These are phyloP conservation scores for Leishmania gerbilli DNA, from an alignment of 208 protist genomes.

Conservation along the genomic window DNA sequence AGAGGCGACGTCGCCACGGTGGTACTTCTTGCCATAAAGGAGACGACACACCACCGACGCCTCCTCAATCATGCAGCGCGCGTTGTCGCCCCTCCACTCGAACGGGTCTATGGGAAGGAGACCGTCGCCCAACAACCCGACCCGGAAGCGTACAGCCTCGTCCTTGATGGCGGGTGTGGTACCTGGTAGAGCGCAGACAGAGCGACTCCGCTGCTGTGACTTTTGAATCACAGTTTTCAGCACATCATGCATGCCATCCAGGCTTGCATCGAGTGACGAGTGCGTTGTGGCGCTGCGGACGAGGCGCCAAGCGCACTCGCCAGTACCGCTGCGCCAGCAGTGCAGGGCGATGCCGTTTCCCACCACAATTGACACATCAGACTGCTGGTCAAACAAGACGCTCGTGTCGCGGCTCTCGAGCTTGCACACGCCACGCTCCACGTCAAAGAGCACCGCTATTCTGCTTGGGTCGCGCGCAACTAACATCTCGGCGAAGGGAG, in stretches of 20 bases:
- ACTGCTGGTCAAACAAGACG: slow-evolving; percentile 42
- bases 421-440: slow-evolving; percentile 44
- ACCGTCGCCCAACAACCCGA: slow-evolving; percentile 68
- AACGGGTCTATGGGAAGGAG: slow-evolving; percentile 84
- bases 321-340: slow-evolving; percentile 43
- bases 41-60: slow-evolving; percentile 66
- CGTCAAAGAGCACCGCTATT: slow-evolving; percentile 69
- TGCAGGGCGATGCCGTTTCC: slow-evolving; percentile 64
- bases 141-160: slow-evolving; percentile 37
- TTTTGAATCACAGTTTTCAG: slow-evolving; percentile 27
- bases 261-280: slow-evolving; percentile 8
- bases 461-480: slow-evolving; percentile 64
- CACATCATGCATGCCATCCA: slow-evolving; percentile 25
- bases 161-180: slow-evolving; percentile 77
- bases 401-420: slow-evolving; percentile 10
- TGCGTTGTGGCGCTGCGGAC: slow-evolving; percentile 28
- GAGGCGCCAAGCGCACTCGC: slow-evolving; percentile 48
- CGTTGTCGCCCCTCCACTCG: slow-evolving; percentile 83
- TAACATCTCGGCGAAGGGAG: slow-evolving; percentile 39
- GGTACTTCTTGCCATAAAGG: slow-evolving; percentile 87
- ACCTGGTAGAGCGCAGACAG: slow-evolving; percentile 47
- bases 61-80: slow-evolving; percentile 68
- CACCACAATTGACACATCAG: slow-evolving; percentile 62
- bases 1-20: slow-evolving; percentile 68
- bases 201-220: slow-evolving; percentile 29